Percentiles rank a stretch among this genome's conserved stretches.
Evolutionary conservation across 1,284 basidiomycete species (phyloP).

Genomic region (Trichosporon sp.): DNA sequence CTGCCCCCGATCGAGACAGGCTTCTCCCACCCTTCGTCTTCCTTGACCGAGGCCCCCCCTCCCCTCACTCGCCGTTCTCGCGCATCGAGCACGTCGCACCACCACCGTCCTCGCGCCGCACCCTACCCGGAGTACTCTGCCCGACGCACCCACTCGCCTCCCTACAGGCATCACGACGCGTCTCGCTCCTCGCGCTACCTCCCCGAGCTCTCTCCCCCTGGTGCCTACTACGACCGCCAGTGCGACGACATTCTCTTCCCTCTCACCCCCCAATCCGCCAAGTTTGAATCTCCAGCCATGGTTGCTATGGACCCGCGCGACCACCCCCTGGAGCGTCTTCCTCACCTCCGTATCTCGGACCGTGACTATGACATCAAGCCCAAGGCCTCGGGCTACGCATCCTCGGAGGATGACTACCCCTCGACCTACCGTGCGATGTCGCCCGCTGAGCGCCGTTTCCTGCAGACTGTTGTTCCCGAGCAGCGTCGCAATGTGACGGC

Average conservation of each 20-base stretch:
- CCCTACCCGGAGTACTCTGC: background rate
- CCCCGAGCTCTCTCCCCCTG: background rate
- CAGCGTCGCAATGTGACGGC: slow-evolving; percentile 20
- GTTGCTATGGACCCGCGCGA: slow-evolving; percentile 11
- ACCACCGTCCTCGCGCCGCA: background rate
- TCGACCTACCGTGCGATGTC: slow-evolving; percentile 11
- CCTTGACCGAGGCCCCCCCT: slow-evolving; percentile 4
- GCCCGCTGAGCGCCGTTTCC: slow-evolving; percentile 20
- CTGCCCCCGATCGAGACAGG: slow-evolving; percentile 2
- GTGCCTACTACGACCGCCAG: background rate
- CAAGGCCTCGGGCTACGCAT: background rate
- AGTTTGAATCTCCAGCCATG: slow-evolving; percentile 15
- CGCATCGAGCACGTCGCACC: slow-evolving; percentile 1
- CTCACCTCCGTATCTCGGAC: slow-evolving; percentile 15
- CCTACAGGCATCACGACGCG: slow-evolving; percentile 1
- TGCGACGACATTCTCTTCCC: slow-evolving; percentile 11
- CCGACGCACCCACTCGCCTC: background rate
- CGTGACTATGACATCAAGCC: slow-evolving; percentile 6
- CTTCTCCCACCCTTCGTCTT: background rate
- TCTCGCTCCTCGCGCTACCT: background rate
- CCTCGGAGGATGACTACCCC: background rate
- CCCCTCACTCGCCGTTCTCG: slow-evolving; percentile 4
- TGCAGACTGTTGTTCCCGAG: slow-evolving; percentile 18
- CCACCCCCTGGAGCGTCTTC: slow-evolving; percentile 15
- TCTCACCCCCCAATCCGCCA: slow-evolving; percentile 12